Evolutionary conservation across 192 early-diverging fungal species (phyloP).

Genomic region (Phlyctochytrium bullatum): DNA sequence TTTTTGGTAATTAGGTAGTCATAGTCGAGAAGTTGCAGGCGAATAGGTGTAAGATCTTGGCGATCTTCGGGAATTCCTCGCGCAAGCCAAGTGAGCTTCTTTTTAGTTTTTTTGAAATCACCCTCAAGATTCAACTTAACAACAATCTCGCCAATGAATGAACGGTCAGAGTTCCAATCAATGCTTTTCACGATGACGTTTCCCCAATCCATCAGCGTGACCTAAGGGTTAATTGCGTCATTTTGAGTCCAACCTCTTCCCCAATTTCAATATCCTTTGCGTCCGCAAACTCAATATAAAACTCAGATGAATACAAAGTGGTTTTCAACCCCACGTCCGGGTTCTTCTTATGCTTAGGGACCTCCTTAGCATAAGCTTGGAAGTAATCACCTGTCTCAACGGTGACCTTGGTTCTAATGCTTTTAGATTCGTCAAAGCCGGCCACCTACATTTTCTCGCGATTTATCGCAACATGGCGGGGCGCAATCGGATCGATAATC

Average conservation of each 20-base stretch:
- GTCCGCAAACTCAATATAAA: constrained; percentile 86
- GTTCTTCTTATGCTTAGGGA: constrained; percentile 97
- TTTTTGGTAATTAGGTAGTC: constrained; percentile 98
- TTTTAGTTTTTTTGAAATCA: constrained; percentile 98
- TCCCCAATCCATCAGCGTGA: constrained; percentile 99
- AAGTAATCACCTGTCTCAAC: constrained; percentile 58
- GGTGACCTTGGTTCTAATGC: constrained; percentile 58
- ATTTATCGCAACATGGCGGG: constrained; percentile 81
- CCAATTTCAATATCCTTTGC: constrained; percentile 72
- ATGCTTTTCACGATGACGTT: constrained; percentile 87
- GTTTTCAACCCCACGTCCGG: constrained; percentile 84
- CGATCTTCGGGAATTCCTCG: constrained; percentile 38
- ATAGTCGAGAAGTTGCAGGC: constrained; percentile 79
- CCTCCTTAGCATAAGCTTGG: constrained; percentile 54
- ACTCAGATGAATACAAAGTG: constrained; percentile 70
- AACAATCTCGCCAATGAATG: constrained; percentile 56
- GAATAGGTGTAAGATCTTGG: constrained; percentile 58
- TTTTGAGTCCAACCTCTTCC: constrained; percentile 69
- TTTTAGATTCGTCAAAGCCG: constrained; percentile 14
- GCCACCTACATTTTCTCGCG: constrained; percentile 58
- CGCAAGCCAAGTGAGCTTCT: constrained; percentile 96
- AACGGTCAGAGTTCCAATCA: constrained; percentile 48
- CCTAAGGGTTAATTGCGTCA: constrained; percentile 22
- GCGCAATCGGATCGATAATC: constrained; percentile 92
- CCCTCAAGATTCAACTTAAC: constrained; percentile 83